Percentiles rank a stretch among this genome's conserved stretches.
phyloP scores from a whole-genome alignment of 2,329 filamentous ascomycete species.

The Botrytis deweyae region DNA sequence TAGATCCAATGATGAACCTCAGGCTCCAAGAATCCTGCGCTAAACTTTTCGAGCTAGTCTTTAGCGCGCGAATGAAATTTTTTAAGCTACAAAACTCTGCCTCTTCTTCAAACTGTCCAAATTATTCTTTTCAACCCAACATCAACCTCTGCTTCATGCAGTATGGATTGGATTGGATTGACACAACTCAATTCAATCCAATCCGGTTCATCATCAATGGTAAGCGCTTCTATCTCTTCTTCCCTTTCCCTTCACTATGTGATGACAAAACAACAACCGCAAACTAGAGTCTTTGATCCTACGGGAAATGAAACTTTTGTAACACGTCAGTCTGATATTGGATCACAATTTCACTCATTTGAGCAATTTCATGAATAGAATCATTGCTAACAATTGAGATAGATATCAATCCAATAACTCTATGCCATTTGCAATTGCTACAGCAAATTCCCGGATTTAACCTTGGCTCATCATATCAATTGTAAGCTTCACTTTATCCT shows the following conservation, averaged over 20 bases:
- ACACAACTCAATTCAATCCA: not conserved
- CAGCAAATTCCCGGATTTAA: too few relatives aligned
- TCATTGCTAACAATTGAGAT: slow-evolving; percentile 19
- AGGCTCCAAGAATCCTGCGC: not conserved
- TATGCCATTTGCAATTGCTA: not conserved
- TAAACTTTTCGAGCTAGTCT: slow-evolving; percentile 4
- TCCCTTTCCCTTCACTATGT: slow-evolving; percentile 46
- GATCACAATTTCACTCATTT: slow-evolving; percentile 11
- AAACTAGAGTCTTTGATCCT: slow-evolving; percentile 98
- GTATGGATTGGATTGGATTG: slow-evolving; percentile 14
- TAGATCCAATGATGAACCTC: rapidly evolving
- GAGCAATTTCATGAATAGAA: not conserved
- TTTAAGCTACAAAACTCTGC: slow-evolving; percentile 18
- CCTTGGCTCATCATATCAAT: not conserved
- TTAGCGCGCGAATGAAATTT: slow-evolving; percentile 15
- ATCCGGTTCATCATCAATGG: slow-evolving; percentile 21
- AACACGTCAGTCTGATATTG: slow-evolving; percentile 87
- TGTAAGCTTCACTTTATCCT: slow-evolving; percentile 2
- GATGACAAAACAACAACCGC: slow-evolving; percentile 83
- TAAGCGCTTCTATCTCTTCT: slow-evolving; percentile 29
- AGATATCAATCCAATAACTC: not conserved
- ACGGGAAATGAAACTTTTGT: slow-evolving; percentile 79
- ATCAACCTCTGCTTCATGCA: slow-evolving; percentile 27
- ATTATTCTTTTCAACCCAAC: slow-evolving; percentile 23
- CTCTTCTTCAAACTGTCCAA: not conserved